These are phyloP conservation scores for Sutorius australiensis DNA, from an alignment of 768 basidiomycete species.

Conservation along the genomic window DNA sequence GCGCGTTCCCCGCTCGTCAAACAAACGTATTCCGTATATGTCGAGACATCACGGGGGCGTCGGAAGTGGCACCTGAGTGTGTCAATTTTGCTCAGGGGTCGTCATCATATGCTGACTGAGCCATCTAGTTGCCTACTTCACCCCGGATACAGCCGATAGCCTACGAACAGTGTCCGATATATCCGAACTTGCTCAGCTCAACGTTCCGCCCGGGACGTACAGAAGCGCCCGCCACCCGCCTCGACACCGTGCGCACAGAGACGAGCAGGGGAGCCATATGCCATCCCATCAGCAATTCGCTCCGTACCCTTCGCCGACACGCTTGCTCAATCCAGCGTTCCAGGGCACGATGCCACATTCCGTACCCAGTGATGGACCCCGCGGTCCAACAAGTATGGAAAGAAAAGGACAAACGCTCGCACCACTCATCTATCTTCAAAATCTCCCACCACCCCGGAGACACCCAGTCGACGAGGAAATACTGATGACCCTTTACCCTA, in stretches of 20 bases:
- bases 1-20: conserved; percentile 58
- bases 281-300: conserved; percentile 25
- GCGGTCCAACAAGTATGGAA: conserved; percentile 6
- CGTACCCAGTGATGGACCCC: not conserved
- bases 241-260: conserved; percentile 32
- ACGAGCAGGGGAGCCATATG: conserved; percentile 17
- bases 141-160: conserved; percentile 53
- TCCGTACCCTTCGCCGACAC: conserved; percentile 31
- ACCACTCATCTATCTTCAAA: conserved; percentile 61
- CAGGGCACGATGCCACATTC: conserved; percentile 2
- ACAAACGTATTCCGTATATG: conserved; percentile 78
- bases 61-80: conserved; percentile 81
- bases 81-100: conserved; percentile 24
- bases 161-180: conserved; percentile 59
- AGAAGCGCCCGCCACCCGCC: conserved; percentile 61
- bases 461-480: conserved; percentile 72
- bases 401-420: conserved; percentile 41
- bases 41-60: conserved; percentile 60
- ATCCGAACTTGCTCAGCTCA: conserved; percentile 48
- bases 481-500: conserved; percentile 53
- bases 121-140: conserved; percentile 70
- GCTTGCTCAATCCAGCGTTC: conserved; percentile 8
- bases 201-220: conserved; percentile 59
- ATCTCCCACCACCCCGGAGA: conserved; percentile 55
- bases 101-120: conserved; percentile 1